phyloP scores from a whole-genome alignment of 805 yeast species.

The Spathaspora sp. region DNA sequence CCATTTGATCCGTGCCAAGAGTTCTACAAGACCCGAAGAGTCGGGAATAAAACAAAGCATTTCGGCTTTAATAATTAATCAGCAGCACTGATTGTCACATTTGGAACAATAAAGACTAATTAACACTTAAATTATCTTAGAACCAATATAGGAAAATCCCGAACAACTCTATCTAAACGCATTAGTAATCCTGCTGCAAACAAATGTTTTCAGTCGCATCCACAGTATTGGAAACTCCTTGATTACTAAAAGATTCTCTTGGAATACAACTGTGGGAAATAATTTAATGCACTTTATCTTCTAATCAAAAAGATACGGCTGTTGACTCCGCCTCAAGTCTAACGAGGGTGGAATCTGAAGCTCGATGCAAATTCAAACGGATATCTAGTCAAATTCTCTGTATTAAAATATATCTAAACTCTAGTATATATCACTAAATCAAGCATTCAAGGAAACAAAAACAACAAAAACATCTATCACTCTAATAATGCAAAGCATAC shows the following conservation, averaged over 20 bases:
- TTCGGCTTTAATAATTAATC: not conserved
- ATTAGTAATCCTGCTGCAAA: not conserved
- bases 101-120: no score
- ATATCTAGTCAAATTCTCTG: not conserved
- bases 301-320: no score
- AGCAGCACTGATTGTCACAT: not conserved
- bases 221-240: no score
- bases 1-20: not conserved
- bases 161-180: not conserved
- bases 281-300: no score
- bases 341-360: no score
- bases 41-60: no score
- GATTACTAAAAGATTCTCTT: no score
- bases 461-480: not conserved
- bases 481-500: slow-evolving; percentile 19
- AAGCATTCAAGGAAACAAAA: not conserved
- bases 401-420: not conserved
- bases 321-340: no score
- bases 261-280: no score
- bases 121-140: no score
- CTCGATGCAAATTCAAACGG: not conserved
- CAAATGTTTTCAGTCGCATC: no score
- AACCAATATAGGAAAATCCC: not conserved
- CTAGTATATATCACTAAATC: not conserved
- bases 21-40: not conserved